Evolutionary conservation across 495 filamentous ascomycete genomes (phyloP).

Genomic region (Saxophila tyrrhenica): DNA sequence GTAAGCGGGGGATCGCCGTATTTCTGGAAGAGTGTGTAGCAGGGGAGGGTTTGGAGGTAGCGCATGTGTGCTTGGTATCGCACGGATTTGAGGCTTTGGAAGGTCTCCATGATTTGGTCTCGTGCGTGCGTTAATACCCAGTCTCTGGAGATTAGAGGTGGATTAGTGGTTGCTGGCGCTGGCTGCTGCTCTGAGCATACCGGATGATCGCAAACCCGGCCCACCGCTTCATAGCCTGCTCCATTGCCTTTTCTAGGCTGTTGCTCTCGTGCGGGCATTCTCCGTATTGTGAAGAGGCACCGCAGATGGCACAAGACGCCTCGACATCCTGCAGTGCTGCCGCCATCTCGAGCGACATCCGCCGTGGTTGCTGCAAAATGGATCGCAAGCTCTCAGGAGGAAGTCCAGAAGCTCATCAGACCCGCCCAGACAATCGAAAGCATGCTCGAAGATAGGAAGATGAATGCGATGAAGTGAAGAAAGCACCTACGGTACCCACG

Average conservation of each 20-base stretch:
- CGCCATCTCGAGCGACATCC: background rate
- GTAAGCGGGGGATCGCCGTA: conserved; percentile 30
- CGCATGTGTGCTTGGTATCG: conserved; percentile 46
- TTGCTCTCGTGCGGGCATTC: conserved; percentile 18
- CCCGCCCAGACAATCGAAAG: too few relatives aligned
- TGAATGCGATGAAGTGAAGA: background rate
- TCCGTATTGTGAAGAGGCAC: conserved; percentile 8
- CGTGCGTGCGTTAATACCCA: conserved; percentile 63
- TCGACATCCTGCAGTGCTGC: conserved; percentile 1
- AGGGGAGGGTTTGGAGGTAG: conserved; percentile 46
- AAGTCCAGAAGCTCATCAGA: too few relatives aligned
- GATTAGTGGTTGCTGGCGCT: background rate
- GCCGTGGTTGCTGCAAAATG: background rate
- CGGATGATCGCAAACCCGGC: conserved; percentile 3
- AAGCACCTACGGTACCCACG: background rate
- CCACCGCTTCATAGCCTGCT: conserved; percentile 13
- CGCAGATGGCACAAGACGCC: conserved; percentile 17
- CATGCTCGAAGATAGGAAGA: too few relatives aligned
- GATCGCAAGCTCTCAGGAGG: too few relatives aligned
- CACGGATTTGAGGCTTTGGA: conserved; percentile 46
- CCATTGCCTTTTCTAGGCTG: conserved; percentile 9
- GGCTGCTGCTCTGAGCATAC: conserved; percentile 1
- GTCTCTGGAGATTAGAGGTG: conserved; percentile 30
- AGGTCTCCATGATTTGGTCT: conserved; percentile 58
- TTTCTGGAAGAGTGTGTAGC: conserved; percentile 43